Evolutionary conservation across 1,284 basidiomycete genomes (phyloP).

Genomic region (Sanghuangporus weigelae): DNA sequence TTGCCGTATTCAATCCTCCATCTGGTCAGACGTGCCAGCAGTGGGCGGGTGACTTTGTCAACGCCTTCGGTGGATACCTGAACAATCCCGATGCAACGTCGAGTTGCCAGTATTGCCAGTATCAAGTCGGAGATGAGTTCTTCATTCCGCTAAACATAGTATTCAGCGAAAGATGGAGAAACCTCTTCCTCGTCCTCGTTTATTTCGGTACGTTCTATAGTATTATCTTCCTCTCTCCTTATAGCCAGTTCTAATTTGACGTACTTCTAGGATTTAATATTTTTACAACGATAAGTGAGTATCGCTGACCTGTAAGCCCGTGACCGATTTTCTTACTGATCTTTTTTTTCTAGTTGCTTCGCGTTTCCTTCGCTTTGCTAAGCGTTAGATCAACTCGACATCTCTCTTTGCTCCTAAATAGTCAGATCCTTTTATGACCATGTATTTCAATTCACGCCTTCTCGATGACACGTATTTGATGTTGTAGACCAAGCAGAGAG

Average conservation of each 20-base stretch:
- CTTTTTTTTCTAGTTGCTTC: slow-evolving; percentile 49
- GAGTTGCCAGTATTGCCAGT: slow-evolving; percentile 73
- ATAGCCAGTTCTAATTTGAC: background rate
- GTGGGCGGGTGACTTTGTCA: slow-evolving; percentile 69
- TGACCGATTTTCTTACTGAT: background rate
- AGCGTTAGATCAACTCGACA: slow-evolving; percentile 35
- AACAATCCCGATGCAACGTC: slow-evolving; percentile 60
- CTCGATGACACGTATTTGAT: too few relatives aligned
- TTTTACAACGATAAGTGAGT: slow-evolving; percentile 58
- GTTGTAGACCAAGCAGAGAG: too few relatives aligned
- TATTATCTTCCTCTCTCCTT: background rate
- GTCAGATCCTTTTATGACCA: too few relatives aligned
- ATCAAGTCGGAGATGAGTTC: slow-evolving; percentile 65
- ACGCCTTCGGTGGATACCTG: slow-evolving; percentile 70
- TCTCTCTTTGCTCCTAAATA: too few relatives aligned
- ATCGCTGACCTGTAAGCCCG: background rate
- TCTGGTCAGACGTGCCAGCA: slow-evolving; percentile 65
- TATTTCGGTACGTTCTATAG: slow-evolving; percentile 42
- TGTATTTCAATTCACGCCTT: too few relatives aligned
- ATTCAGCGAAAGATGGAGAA: slow-evolving; percentile 66
- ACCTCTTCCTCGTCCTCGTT: slow-evolving; percentile 66
- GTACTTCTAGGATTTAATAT: slow-evolving; percentile 60
- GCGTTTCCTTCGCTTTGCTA: slow-evolving; percentile 67
- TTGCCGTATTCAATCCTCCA: slow-evolving; percentile 68
- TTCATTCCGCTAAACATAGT: slow-evolving; percentile 63